phyloP scores from a whole-genome alignment of 2,329 filamentous ascomycete genomes.

The Phaeosphaeriaceae sp. region DNA sequence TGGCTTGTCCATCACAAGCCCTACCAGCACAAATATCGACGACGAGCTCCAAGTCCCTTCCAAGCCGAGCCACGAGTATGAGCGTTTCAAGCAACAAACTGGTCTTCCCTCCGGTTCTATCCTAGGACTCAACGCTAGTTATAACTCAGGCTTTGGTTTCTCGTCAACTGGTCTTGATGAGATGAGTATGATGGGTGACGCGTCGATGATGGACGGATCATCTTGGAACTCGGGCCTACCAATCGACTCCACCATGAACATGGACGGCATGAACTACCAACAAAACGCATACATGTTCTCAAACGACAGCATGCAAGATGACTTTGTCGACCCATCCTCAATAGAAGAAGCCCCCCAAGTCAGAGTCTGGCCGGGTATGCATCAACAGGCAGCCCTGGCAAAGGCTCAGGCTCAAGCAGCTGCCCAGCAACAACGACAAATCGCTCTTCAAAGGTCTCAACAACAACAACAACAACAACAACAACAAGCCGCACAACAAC shows the following conservation, averaged over 20 bases:
- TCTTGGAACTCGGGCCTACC: constrained; percentile 59
- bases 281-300: constrained; percentile 68
- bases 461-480: constrained; percentile 50
- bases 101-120: constrained; percentile 86
- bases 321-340: constrained; percentile 75
- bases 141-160: constrained; percentile 53
- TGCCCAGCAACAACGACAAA: constrained; percentile 55
- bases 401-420: constrained; percentile 46
- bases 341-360: constrained; percentile 69
- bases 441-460: constrained; percentile 36
- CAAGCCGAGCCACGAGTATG: constrained; percentile 92
- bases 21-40: constrained; percentile 60
- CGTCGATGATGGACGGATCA: constrained; percentile 60
- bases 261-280: constrained; percentile 64
- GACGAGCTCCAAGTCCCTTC: constrained; percentile 66
- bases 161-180: constrained; percentile 73
- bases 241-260: constrained; percentile 67
- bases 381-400: constrained; percentile 74
- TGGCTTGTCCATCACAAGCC: constrained; percentile 59
- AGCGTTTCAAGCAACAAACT: constrained; percentile 93
- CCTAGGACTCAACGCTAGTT: constrained; percentile 73
- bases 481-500: constrained; percentile 48
- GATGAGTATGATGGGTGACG: constrained; percentile 61
- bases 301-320: constrained; percentile 47
- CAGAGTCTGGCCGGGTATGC: constrained; percentile 90